Conservation (phyloP, 2,329 filamentous ascomycete species). For the Plenodomus tracheiphilus region DNA sequence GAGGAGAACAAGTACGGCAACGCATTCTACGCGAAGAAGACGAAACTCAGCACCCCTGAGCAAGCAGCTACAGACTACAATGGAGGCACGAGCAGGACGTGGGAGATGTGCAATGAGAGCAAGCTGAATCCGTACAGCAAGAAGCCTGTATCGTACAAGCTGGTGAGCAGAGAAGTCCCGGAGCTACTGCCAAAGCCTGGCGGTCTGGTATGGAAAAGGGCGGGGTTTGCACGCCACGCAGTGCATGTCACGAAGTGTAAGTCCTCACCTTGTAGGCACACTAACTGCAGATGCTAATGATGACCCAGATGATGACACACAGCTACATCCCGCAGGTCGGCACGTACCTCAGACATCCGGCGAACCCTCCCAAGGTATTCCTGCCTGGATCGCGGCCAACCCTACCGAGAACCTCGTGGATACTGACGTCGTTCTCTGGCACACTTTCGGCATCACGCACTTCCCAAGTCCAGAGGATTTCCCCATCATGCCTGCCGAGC, state of each 20-base stretch:
- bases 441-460: slow-evolving; percentile 89
- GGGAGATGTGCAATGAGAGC: slow-evolving; percentile 87
- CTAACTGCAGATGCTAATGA: slow-evolving; percentile 7
- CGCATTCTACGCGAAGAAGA: slow-evolving; percentile 84
- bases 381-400: slow-evolving; percentile 73
- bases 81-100: slow-evolving; percentile 75
- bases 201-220: slow-evolving; percentile 84
- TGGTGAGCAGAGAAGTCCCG: slow-evolving; percentile 84
- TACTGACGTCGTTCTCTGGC: slow-evolving; percentile 88
- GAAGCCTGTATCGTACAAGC: slow-evolving; percentile 84
- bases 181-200: slow-evolving; percentile 77
- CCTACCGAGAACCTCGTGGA: slow-evolving; percentile 72
- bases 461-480: slow-evolving; percentile 90
- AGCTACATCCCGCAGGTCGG: slow-evolving; percentile 82
- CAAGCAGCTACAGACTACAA: slow-evolving; percentile 79
- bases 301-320: slow-evolving; percentile 69
- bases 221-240: slow-evolving; percentile 83
- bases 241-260: slow-evolving; percentile 88
- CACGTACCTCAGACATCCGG: slow-evolving; percentile 89
- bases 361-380: slow-evolving; percentile 72
- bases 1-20: slow-evolving; percentile 87
- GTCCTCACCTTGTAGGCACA: slow-evolving; percentile 30
- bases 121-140: slow-evolving; percentile 84
- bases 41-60: slow-evolving; percentile 71
- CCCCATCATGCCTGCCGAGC: slow-evolving; percentile 82